These are phyloP conservation scores for Leccinum solheimii DNA, from an alignment of 1,284 basidiomycete species.

Conservation along the genomic window DNA sequence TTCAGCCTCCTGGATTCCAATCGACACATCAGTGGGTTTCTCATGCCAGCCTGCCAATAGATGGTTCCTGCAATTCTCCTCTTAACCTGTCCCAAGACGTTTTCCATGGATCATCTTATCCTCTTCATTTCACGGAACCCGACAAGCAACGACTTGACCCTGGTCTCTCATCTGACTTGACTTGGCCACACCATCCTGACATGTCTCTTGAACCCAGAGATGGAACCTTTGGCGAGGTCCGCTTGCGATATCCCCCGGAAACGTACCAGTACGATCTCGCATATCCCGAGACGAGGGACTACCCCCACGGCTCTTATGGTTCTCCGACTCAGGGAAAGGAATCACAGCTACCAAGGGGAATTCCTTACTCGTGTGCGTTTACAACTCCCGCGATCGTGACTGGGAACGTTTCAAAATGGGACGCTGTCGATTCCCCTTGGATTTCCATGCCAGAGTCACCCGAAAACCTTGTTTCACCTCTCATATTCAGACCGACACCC, in stretches of 20 bases:
- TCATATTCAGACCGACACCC: conserved; percentile 31
- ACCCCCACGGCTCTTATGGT: conserved; percentile 4
- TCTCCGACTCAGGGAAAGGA: conserved; percentile 17
- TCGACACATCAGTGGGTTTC: conserved; percentile 15
- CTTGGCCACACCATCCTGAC: conserved; percentile 24
- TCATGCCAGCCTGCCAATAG: conserved; percentile 10
- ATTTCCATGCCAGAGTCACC: conserved; percentile 8
- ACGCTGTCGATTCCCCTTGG: background rate
- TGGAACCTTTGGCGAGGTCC: conserved; percentile 13
- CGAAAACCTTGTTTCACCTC: conserved; percentile 17
- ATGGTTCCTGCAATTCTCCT: conserved; percentile 9
- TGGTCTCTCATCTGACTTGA: conserved; percentile 15
- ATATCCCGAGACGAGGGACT: conserved; percentile 11
- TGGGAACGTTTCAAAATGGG: conserved; percentile 4
- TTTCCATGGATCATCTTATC: conserved; percentile 14
- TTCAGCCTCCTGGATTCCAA: conserved; percentile 19
- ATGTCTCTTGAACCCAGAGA: conserved; percentile 9
- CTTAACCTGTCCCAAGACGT: conserved; percentile 11
- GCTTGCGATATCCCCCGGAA: conserved; percentile 7
- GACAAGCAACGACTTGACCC: conserved; percentile 19
- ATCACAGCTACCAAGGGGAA: conserved; percentile 11
- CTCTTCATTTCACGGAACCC: conserved; percentile 12
- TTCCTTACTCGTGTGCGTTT: conserved; percentile 5
- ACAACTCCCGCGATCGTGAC: conserved; percentile 2
- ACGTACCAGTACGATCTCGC: conserved; percentile 8